phyloP scores from a whole-genome alignment of 306 rosid species.

The Myrica gale region DNA sequence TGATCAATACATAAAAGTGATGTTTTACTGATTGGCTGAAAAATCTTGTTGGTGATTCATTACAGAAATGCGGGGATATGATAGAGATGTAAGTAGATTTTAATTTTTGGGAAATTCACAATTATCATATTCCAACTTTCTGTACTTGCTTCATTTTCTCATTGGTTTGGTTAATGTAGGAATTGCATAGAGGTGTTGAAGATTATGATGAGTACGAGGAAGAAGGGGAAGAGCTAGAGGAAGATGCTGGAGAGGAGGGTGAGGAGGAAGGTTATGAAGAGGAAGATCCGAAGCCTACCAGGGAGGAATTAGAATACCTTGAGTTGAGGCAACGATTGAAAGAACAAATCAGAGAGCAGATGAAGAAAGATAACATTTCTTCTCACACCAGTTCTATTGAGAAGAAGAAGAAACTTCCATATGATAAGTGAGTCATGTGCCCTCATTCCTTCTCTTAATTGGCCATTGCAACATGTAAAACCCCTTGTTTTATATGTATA shows the following conservation, averaged over 20 bases:
- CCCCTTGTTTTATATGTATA: background rate
- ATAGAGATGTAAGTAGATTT: constrained; percentile 47
- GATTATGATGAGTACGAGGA: constrained; percentile 60
- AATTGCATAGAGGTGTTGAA: constrained; percentile 24
- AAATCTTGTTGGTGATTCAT: constrained; percentile 3
- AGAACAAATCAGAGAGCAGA: constrained; percentile 56
- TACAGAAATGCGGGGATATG: constrained; percentile 60
- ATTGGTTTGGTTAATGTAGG: constrained; percentile 31
- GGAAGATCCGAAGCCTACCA: constrained; percentile 56
- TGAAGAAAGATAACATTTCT: constrained; percentile 49
- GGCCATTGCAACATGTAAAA: background rate
- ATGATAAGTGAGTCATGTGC: constrained; percentile 64
- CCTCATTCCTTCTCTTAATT: background rate
- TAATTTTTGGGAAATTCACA: constrained; percentile 1
- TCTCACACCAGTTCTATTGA: constrained; percentile 37
- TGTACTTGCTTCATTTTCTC: background rate
- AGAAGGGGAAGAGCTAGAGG: constrained; percentile 44
- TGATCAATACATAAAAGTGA: constrained; percentile 16
- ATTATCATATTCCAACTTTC: background rate
- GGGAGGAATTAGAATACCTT: constrained; percentile 70
- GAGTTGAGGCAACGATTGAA: constrained; percentile 69
- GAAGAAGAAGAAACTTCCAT: constrained; percentile 52
- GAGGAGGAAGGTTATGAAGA: constrained; percentile 50
- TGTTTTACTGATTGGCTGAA: constrained; percentile 16
- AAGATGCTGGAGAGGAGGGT: constrained; percentile 37